These are phyloP conservation scores for Phascolomyces articulosus DNA, from an alignment of 371 early-diverging fungal species.

Conservation along the genomic window DNA sequence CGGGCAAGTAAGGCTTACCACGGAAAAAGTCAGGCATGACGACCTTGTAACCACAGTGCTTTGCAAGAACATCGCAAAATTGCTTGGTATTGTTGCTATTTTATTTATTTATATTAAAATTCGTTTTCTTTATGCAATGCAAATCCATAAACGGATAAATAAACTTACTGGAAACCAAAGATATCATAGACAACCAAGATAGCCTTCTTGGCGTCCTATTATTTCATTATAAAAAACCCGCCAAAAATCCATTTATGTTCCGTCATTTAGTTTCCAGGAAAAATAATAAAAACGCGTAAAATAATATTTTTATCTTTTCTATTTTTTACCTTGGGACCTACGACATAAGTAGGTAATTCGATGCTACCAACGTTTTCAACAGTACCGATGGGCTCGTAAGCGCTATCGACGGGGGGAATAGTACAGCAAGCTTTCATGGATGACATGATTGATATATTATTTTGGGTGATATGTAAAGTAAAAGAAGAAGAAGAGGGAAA, in stretches of 20 bases:
- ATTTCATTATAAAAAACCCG: neutral
- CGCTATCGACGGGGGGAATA: constrained; percentile 61
- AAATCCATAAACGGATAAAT: neutral
- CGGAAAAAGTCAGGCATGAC: constrained; percentile 71
- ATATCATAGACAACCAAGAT: constrained; percentile 55
- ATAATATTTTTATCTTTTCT: neutral
- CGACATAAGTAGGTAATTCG: constrained; percentile 34
- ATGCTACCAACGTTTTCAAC: constrained; percentile 45
- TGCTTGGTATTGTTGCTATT: constrained; percentile 59
- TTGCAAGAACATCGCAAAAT: constrained; percentile 67
- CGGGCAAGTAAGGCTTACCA: constrained; percentile 39
- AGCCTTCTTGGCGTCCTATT: constrained; percentile 44
- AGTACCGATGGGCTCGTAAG: constrained; percentile 59
- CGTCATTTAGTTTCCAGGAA: neutral
- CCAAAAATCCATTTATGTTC: no score
- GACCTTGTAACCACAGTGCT: constrained; percentile 59
- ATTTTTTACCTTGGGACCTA: constrained; percentile 38
- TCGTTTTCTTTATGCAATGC: neutral
- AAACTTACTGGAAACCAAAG: constrained; percentile 44
- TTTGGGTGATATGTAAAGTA: neutral
- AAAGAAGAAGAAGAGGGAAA: neutral
- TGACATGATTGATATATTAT: constrained; percentile 39
- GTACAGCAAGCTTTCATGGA: constrained; percentile 62
- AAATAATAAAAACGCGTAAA: neutral
- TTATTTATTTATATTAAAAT: neutral